Evolutionary conservation across 2,329 filamentous ascomycete genomes (phyloP).

Genomic region (Scytalidium sp.): DNA sequence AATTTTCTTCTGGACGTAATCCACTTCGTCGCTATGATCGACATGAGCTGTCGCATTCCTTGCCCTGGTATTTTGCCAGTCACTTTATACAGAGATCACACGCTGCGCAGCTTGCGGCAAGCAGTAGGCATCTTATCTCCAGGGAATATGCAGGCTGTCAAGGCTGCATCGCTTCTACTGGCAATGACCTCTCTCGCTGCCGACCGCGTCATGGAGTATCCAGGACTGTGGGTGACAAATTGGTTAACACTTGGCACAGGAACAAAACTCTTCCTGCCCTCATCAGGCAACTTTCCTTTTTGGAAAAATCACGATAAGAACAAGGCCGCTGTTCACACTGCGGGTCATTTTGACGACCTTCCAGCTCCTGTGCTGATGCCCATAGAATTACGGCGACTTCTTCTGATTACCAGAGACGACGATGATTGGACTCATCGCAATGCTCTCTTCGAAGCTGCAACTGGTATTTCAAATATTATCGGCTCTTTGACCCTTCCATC

Average conservation of each 20-base stretch:
- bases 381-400: background rate
- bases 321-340: background rate
- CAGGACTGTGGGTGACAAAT: background rate
- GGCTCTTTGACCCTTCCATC: slow-evolving; percentile 7
- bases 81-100: slow-evolving; percentile 18
- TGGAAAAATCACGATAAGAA: background rate
- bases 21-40: slow-evolving; percentile 23
- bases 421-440: slow-evolving; percentile 18
- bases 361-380: background rate
- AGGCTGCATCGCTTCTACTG: slow-evolving; percentile 22
- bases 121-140: slow-evolving; percentile 9
- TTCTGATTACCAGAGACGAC: background rate
- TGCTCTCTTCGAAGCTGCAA: slow-evolving; percentile 21
- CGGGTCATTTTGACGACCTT: background rate
- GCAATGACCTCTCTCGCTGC: background rate
- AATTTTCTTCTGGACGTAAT: slow-evolving; percentile 23
- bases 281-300: background rate
- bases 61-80: slow-evolving; percentile 11
- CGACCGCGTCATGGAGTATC: background rate
- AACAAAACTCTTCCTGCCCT: background rate
- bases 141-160: slow-evolving; percentile 19
- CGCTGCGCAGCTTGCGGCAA: slow-evolving; percentile 18
- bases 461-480: slow-evolving; percentile 13
- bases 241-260: background rate
- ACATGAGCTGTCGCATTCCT: slow-evolving; percentile 18